These are phyloP conservation scores for Leishmania braziliensis DNA, from an alignment of 208 protist species.

Conservation along the genomic window DNA sequence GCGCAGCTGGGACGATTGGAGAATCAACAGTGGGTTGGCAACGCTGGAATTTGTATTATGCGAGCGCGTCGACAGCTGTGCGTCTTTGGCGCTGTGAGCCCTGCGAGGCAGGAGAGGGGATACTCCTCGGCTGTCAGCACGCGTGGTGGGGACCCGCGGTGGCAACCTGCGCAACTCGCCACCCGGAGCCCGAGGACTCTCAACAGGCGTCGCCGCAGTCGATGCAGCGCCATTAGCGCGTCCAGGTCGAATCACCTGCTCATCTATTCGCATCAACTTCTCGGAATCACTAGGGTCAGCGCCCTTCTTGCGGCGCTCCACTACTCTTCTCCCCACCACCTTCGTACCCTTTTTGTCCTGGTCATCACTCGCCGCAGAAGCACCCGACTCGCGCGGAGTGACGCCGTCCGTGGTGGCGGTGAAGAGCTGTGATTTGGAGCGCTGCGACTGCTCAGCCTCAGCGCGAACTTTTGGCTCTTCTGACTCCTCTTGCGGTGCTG, in stretches of 20 bases:
- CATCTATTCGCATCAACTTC: conserved; percentile 29
- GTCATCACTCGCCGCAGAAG: conserved; percentile 13
- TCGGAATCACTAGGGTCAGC: conserved; percentile 26
- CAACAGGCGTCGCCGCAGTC: conserved; percentile 11
- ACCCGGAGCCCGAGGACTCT: conserved; percentile 19
- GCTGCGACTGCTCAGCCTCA: neutral
- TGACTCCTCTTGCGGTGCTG: conserved; percentile 11
- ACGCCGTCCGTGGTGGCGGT: conserved; percentile 5
- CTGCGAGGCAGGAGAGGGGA: conserved; percentile 15
- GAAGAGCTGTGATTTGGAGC: conserved; percentile 3
- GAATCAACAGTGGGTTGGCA: neutral
- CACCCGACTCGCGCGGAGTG: conserved; percentile 12
- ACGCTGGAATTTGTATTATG: conserved; percentile 4
- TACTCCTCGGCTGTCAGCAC: conserved; percentile 17
- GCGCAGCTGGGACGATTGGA: conserved; percentile 9
- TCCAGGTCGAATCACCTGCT: conserved; percentile 32
- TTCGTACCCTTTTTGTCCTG: conserved; percentile 17
- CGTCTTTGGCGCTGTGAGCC: conserved; percentile 2
- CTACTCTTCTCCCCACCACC: conserved; percentile 29
- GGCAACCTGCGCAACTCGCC: conserved; percentile 10
- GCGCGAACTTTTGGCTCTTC: neutral
- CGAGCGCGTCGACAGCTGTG: conserved; percentile 11
- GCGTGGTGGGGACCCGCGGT: conserved; percentile 30
- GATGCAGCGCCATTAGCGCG: conserved; percentile 12
- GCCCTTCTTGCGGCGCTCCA: conserved; percentile 26